Conservation (phyloP, 163 green algal genomes). For the Dunaliella salina region DNA sequence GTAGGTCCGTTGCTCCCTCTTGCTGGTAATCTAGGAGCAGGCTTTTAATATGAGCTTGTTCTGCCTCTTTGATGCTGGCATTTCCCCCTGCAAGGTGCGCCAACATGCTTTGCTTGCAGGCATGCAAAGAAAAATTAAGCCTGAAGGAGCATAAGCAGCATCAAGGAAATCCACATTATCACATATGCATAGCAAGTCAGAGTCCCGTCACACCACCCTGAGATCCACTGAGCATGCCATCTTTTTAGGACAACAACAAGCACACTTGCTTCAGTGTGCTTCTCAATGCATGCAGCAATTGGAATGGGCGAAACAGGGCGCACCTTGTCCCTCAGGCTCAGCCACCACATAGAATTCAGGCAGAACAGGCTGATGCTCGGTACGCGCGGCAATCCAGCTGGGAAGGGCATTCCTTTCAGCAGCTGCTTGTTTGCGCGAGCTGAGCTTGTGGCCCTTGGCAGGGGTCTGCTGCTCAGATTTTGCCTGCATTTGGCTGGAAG, state of each 20-base stretch:
- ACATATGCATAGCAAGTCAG: no score
- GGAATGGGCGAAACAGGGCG: neutral
- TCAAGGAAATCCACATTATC: no score
- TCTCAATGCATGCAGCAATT: no score
- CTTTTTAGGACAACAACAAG: no score
- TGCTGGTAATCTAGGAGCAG: slow-evolving; percentile 39
- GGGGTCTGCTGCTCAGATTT: slow-evolving; percentile 8
- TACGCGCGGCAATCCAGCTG: neutral
- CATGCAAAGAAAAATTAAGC: no score
- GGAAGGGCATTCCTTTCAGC: neutral
- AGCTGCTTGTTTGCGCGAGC: neutral
- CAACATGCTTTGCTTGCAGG: no score
- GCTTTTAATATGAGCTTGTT: slow-evolving; percentile 25
- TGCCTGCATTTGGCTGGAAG: neutral
- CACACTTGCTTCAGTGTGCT: no score
- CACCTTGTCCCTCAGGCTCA: slow-evolving; percentile 11
- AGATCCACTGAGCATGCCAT: no score
- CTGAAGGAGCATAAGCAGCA: no score
- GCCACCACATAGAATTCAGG: slow-evolving; percentile 22
- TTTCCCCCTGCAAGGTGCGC: no score
- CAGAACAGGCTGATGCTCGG: neutral
- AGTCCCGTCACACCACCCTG: no score
- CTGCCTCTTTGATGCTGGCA: no score
- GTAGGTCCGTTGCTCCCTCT: slow-evolving; percentile 6
- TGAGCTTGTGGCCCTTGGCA: neutral